Base-by-base conservation (phyloP, 495 filamentous ascomycete genomes). In the Astrothelium macrocarpum region DNA sequence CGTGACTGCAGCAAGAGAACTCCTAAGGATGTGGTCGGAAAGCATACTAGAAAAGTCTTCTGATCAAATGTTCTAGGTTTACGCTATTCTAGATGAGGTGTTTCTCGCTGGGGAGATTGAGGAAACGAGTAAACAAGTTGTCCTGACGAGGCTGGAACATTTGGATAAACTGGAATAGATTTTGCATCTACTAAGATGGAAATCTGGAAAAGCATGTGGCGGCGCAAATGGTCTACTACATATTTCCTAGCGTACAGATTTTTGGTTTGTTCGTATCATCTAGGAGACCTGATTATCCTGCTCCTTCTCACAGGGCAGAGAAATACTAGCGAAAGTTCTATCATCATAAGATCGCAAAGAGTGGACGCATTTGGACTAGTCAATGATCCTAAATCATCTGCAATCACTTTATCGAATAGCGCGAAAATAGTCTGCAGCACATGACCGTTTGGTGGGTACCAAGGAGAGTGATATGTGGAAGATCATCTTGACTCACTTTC, bases 91-190 rank as follows among this genome's bases (percentile, higher is more conserved):
- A 39, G 94, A 98, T 74, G 94, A 98, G 75, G 90, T 98, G 61
- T 95, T 90, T 80, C 85, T 98, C 59, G 94, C 94, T 1, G 94
- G 94, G 60, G 94, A 98, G 80, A 90, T 98, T 65, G 90, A 98
- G 78, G 94, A 98, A 80, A 97, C 94, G 53, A 93, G 89, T 72
- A 97, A 97, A 76, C 93, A 97, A 77, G 94, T 98, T 32, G 94
- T 98, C 60, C 76, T 98, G 70, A 96, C 93, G 63, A 76, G 94
- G 72, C 76, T 98, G 75, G 94, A 96, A 73, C 93, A 97, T 79
- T 73, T 98, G 75, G 94, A 98, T 73, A 98, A 98, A 72, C 76
- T 98, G 75, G 94, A 98, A 74, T 98, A 78, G 78, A 59, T 7
- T 11, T 29, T 29, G 5, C 49, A 56, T 9, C 12, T 16, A 20